A percentile compares a stretch with the other conserved stretches of the same genome.
Evolutionary conservation across 352 stramenopile species (phyloP).

Genomic region (Blastocystis sp.): DNA sequence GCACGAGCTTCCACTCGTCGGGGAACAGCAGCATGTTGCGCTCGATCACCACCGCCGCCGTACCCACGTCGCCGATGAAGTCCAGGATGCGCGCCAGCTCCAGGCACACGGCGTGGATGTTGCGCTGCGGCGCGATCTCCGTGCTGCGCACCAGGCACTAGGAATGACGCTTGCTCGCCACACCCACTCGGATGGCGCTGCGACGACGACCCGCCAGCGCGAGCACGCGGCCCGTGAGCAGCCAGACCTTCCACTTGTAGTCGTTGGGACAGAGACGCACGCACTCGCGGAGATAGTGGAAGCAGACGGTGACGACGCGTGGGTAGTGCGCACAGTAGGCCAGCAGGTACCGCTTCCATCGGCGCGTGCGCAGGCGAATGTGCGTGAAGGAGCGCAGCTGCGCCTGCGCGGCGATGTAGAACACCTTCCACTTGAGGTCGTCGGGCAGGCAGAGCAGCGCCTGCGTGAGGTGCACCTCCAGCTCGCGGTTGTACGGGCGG

Average conservation of each 20-base stretch:
- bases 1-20: conserved; percentile 34
- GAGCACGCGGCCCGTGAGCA: conserved; percentile 8
- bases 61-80: conserved; percentile 9
- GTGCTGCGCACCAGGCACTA: conserved; percentile 53
- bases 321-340: conserved; percentile 6
- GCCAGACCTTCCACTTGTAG: conserved; percentile 59
- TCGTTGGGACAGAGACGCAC: neutral
- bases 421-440: conserved; percentile 31
- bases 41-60: conserved; percentile 1
- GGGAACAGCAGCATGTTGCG: conserved; percentile 16
- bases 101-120: conserved; percentile 35
- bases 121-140: conserved; percentile 14
- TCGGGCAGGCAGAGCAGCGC: conserved; percentile 17
- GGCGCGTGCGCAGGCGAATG: no score
- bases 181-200: conserved; percentile 2
- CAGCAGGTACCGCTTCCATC: conserved; percentile 24
- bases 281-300: neutral
- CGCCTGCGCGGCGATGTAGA: conserved; percentile 55
- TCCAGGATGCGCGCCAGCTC: conserved; percentile 51
- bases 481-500: neutral
- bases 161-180: neutral
- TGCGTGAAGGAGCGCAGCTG: conserved; percentile 50
- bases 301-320: neutral
- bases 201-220: conserved; percentile 8
- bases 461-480: neutral